Conservation (phyloP, 2,329 filamentous ascomycete species). For the Fusarium mangiferae region DNA sequence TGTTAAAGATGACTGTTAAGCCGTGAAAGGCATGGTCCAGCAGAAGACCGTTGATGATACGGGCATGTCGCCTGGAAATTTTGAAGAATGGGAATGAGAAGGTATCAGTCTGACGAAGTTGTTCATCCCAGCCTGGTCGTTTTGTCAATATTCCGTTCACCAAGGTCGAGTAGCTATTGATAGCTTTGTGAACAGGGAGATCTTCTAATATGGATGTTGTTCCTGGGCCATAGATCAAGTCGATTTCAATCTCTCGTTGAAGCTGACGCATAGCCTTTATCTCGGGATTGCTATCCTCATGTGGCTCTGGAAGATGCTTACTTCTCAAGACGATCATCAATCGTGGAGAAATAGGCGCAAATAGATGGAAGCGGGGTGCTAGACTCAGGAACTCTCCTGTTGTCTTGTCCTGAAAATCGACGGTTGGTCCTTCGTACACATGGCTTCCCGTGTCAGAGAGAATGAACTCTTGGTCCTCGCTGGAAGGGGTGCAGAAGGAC, state of each 20-base stretch:
- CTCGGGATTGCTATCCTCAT: neutral
- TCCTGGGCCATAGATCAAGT: neutral
- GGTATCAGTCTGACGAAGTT: neutral
- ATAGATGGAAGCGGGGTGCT: neutral
- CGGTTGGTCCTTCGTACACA: neutral
- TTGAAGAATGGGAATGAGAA: neutral
- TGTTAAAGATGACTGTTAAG: fast-evolving
- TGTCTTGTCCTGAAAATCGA: neutral
- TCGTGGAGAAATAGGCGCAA: neutral
- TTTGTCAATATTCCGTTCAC: neutral
- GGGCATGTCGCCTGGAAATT: fast-evolving
- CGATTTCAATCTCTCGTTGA: neutral
- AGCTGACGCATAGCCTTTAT: neutral
- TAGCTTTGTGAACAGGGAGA: neutral
- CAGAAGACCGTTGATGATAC: neutral
- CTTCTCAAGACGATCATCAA: neutral
- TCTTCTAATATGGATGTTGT: neutral
- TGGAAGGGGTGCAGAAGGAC: neutral
- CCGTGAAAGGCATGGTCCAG: neutral
- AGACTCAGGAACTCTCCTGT: fast-evolving
- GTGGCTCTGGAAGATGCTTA: neutral
- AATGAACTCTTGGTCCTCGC: neutral
- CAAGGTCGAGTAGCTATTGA: neutral
- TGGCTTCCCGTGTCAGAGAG: neutral
- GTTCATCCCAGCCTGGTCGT: neutral